Evolutionary conservation across 2,329 filamentous ascomycete genomes (phyloP).

Genomic region (Diaporthe batatas): DNA sequence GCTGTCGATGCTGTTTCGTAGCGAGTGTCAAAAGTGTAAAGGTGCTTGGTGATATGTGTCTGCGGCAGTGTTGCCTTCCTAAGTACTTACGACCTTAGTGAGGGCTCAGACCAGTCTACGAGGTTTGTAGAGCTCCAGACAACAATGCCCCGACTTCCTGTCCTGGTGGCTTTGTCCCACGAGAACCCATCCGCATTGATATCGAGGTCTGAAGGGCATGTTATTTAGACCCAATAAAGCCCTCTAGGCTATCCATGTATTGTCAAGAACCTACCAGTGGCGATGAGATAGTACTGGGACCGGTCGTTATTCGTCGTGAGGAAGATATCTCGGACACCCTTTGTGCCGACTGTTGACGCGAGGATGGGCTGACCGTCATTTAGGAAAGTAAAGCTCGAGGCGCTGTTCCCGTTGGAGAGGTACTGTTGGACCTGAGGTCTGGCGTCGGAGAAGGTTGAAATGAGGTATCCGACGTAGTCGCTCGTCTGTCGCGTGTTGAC

Average conservation of each 20-base stretch:
- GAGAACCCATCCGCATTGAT: conserved; percentile 52
- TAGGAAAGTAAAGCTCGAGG: conserved; percentile 51
- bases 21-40: not conserved
- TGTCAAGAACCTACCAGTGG: conserved; percentile 44
- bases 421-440: conserved; percentile 52
- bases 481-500: conserved; percentile 29
- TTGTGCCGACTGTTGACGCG: conserved; percentile 51
- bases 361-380: conserved; percentile 52
- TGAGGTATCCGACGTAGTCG: conserved; percentile 52
- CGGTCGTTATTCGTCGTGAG: conserved; percentile 51
- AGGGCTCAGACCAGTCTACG: conserved; percentile 52
- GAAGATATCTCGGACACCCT: conserved; percentile 53
- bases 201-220: conserved; percentile 49
- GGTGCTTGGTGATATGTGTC: not conserved
- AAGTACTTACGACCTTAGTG: conserved; percentile 43
- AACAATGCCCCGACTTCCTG: conserved; percentile 53
- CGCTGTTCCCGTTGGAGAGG: conserved; percentile 51
- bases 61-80: not conserved
- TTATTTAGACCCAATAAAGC: not conserved
- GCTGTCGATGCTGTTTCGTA: conserved; percentile 48
- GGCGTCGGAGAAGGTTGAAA: conserved; percentile 54
- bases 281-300: conserved; percentile 53
- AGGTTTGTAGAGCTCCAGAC: conserved; percentile 54
- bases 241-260: too few relatives aligned
- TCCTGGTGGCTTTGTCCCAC: conserved; percentile 53